phyloP scores from a whole-genome alignment of 2,329 filamentous ascomycete species.

The Dactylonectria estremocensis region DNA sequence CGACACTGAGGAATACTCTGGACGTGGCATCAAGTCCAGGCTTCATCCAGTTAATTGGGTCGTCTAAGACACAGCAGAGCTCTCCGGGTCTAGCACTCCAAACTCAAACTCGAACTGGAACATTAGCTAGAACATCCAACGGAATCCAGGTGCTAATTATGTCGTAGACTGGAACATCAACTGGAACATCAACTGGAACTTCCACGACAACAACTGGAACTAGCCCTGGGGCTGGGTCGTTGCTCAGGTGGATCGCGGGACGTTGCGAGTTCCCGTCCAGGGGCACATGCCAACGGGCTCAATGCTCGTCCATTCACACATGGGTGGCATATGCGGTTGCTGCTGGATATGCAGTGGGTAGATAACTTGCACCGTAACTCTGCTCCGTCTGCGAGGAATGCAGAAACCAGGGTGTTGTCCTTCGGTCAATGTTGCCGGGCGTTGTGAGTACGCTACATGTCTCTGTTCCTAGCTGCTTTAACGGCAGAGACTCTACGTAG shows the following conservation, averaged over 20 bases:
- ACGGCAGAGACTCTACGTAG: not conserved
- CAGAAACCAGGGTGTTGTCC: conserved; percentile 9
- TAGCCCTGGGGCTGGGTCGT: conserved; percentile 37
- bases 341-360: no score
- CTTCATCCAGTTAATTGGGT: not conserved
- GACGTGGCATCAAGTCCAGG: not conserved
- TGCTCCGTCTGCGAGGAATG: conserved; percentile 19
- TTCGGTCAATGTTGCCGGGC: not conserved
- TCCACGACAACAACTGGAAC: conserved; percentile 21
- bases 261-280: conserved; percentile 42
- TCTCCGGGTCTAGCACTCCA: not conserved
- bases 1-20: not conserved
- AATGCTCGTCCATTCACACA: not conserved
- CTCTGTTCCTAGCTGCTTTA: conserved; percentile 1
- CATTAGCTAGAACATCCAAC: not conserved
- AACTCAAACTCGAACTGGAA: conserved; percentile 1
- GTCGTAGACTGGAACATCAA: conserved; percentile 22
- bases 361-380: not conserved
- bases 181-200: conserved; percentile 17
- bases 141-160: not conserved
- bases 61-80: conserved; percentile 6
- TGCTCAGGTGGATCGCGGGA: conserved; percentile 42
- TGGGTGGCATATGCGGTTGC: not conserved
- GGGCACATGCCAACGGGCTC: conserved; percentile 30
- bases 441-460: conserved; percentile 10